Base-by-base conservation (phyloP, 805 yeast species). In the Kregervanrija pseudodelftensis region DNA sequence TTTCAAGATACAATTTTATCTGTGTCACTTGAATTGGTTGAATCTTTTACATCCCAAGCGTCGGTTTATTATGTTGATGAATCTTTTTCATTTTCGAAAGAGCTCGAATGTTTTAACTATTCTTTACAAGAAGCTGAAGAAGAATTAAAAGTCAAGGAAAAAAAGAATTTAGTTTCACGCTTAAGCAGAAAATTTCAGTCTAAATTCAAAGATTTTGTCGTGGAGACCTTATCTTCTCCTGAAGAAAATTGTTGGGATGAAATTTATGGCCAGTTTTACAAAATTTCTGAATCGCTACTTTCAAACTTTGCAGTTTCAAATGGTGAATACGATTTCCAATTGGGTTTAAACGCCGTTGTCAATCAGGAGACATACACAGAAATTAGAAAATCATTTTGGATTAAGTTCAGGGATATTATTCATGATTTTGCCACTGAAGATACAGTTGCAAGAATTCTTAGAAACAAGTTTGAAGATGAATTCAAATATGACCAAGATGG, bases 401-500 rank as follows among this genome's bases (percentile, higher is more conserved):
- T 65, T 30, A 65, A 69, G 22, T 76, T 89, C 49, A 72, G 78
- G 47, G 72, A 69, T 9, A 68, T 76, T 22, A 69, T 84, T 38
- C 81, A 74, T 52, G 84, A 82, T 45, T 73, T 76, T 51, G 63
- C 85, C 40, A 73, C 78, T 30, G 83, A 78, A 47, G 95, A 85
- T 43, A 77, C 74, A 15, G 76, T 85, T 8, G 69, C 82, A 2
- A 68, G 72, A 43, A 72, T 87, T 22, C 64, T 91, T 58, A 80
- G 86, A 58, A 95, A 86, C 48, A 69, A 77, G 47, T 91, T 93
- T 66, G 97, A 91, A 54, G 86, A 80, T 46, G 69, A 65, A 37
- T 91, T 93, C 68, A 73, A 91, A 54, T 93, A 85, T 60, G 96
- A 89, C 60, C 80, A 75, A 33, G 74, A 81, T 48, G 95, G 90